Base-by-base conservation (phyloP, 192 early-diverging fungal genomes). In the Entrophospora sp. region DNA sequence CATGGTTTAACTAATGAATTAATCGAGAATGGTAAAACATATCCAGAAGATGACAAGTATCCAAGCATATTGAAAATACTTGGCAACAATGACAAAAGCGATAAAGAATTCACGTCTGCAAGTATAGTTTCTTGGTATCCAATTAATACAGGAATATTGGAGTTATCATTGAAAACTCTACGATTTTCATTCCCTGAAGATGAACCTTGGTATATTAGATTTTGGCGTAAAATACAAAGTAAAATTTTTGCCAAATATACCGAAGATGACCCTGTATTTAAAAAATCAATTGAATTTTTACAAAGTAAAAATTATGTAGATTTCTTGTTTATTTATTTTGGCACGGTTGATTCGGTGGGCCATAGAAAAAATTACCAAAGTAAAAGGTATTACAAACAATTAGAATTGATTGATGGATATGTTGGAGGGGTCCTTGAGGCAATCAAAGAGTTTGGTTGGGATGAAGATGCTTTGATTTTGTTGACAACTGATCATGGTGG, bases 401-500 rank as follows among this genome's bases (percentile, higher is more conserved):
- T 64, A 2, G 51, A 51, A n/a, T 24, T 64, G 25, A 36, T 64
- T 44, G 62, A 64, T 5, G 31, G 32, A 25, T 46, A 64, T 2
- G 20, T 64, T 2, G 48, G 20, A 10, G 34, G 20, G n/a, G 36
- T 64, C 28, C 48, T 64, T n/a, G 13, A 64, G 1, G 30, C 44
- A 2, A 37, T 64, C 6, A 46, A 64, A 18, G 34, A 64, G 28
- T 30, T 7, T 2, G 32, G 45, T 18, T 64, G 62, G 62, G 28
- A 28, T 1, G 62, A 64, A 16, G 48, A 64, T 14, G 35, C 45
- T 35, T 20, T 51, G 2, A 16, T 64, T 27, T 28, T 64, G 18
- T 51, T 64, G 32, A 64, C 62, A 51, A 64, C 62, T 64, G 62
- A 64, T 30, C 62, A 64, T 64, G 62, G 62, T 27, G 62, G 46